A percentile compares a stretch with the other conserved stretches of the same genome.
phyloP scores from a whole-genome alignment of 2,329 filamentous ascomycete species.

The Xylariaceae sp. region DNA sequence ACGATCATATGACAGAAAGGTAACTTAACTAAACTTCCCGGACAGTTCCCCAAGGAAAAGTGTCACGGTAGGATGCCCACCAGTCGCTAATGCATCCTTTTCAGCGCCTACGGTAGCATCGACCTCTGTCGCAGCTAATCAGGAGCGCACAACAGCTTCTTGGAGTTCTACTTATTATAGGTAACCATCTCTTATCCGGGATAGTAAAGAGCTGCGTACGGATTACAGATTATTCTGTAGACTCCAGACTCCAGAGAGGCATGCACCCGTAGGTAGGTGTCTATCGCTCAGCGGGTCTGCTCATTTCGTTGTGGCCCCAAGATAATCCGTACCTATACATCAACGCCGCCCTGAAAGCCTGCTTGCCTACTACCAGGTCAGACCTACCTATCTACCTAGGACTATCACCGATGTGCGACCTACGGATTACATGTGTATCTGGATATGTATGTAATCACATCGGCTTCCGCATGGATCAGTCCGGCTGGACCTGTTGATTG shows the following conservation, averaged over 20 bases:
- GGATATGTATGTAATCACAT: conserved; percentile 5
- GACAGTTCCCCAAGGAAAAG: not conserved
- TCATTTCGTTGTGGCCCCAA: not conserved
- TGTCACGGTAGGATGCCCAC: conserved; percentile 14
- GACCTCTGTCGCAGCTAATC: not conserved
- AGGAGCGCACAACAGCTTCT: conserved; percentile 3
- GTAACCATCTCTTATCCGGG: not conserved
- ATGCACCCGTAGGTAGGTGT: not conserved
- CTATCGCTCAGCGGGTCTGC: not conserved
- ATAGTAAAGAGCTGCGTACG: not conserved
- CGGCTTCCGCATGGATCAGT: conserved; percentile 13
- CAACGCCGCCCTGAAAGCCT: not conserved
- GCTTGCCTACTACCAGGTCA: not conserved
- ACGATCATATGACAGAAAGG: conserved; percentile 15
- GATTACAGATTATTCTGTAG: too few relatives aligned
- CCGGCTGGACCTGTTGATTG: conserved; percentile 6
- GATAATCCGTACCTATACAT: not conserved
- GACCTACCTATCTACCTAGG: too few relatives aligned
- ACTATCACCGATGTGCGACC: not conserved
- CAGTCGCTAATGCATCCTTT: conserved; percentile 15
- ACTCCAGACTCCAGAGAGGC: too few relatives aligned
- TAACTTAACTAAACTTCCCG: not conserved
- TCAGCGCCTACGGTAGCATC: not conserved
- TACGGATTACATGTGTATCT: conserved; percentile 3
- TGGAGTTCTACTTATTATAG: not conserved